Evolutionary conservation across 2,329 filamentous ascomycete species (phyloP), one percentile per base, ranked within the genome.

Genomic region (Thelonectria blattea): DNA sequence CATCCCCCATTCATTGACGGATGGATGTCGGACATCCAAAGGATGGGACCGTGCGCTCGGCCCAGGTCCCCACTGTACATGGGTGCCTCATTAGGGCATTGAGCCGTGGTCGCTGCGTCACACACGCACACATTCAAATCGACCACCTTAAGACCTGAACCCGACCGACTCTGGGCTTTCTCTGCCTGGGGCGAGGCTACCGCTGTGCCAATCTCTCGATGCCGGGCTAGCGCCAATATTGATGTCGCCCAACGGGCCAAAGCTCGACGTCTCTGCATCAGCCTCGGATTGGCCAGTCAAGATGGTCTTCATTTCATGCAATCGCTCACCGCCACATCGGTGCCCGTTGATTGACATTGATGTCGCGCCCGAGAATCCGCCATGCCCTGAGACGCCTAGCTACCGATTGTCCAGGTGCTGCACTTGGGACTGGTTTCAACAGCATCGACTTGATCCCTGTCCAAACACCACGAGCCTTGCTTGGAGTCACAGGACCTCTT

Each of bases 401-500:
- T 49, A 62, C 61, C 58, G 64, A 37, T 63, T 63, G 22, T 24
- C 22, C 22, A 24, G 22, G 61, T 63, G 64, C 22, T 24, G 22
- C 22, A 24, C 22, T 24, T 24, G 22, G 22, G 66, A 71, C 70
- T 71, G 61, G 67, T 71, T 68, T 67, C 67, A 62, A 68, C 60
- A 60, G 67, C 61, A 68, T 63, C 65, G 58, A 59, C 58, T 56
- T 63, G 62, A 71, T 68, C 69, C 68, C 67, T 71, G 69, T 67
- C 50, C 59, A 68, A 63, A 67, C 68, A 71, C 68, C 67, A 69
- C 59, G 51, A 67, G 62, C 68, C 63, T 63, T 63, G 66, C 64
- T 60, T 70, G 63, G 60, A 69, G 69, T 71, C 69, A 71, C 68
- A 71, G 68, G 69, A 71, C 68, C 65, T 66, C 65, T 56, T 64